Percentiles rank a stretch among this genome's conserved stretches.
phyloP scores from a whole-genome alignment of 23 red algal species.

The Gracilariopsis chorda region DNA sequence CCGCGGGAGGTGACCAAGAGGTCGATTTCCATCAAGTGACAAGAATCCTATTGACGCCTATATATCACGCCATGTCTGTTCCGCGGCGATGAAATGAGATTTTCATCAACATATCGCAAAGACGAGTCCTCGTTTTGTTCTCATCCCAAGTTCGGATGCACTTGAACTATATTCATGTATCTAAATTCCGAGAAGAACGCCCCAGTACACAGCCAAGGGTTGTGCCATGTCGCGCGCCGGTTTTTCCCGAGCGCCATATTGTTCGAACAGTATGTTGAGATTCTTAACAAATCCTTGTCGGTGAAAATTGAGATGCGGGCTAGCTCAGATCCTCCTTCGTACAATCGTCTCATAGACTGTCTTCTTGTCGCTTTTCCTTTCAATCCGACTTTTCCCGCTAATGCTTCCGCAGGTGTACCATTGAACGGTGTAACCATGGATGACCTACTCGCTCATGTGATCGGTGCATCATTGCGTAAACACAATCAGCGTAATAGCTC shows the following conservation, averaged over 20 bases:
- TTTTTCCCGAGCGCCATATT: conserved; percentile 13
- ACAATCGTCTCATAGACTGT: conserved; percentile 16
- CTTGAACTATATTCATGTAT: too few species aligned
- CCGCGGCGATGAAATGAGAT: too few species aligned
- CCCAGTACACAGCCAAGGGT: too few species aligned
- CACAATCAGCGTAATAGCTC: neutral
- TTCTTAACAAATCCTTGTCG: neutral
- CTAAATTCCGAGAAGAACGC: too few species aligned
- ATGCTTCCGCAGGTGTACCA: neutral
- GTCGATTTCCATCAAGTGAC: too few species aligned
- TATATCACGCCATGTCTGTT: too few species aligned
- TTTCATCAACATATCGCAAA: too few species aligned
- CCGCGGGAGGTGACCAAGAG: too few species aligned
- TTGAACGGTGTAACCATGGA: conserved; percentile 41
- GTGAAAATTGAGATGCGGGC: neutral
- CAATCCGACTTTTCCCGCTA: neutral
- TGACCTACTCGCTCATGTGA: conserved; percentile 31
- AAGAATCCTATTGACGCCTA: too few species aligned
- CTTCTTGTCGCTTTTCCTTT: conserved; percentile 29
- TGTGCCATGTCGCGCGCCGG: neutral
- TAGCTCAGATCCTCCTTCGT: neutral
- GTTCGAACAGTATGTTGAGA: conserved; percentile 18
- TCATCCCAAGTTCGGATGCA: too few species aligned
- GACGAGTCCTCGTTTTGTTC: too few species aligned
- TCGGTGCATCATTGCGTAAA: conserved; percentile 5